Base-by-base conservation (phyloP, 2,329 filamentous ascomycete genomes). In the Aspergillus ustus region DNA sequence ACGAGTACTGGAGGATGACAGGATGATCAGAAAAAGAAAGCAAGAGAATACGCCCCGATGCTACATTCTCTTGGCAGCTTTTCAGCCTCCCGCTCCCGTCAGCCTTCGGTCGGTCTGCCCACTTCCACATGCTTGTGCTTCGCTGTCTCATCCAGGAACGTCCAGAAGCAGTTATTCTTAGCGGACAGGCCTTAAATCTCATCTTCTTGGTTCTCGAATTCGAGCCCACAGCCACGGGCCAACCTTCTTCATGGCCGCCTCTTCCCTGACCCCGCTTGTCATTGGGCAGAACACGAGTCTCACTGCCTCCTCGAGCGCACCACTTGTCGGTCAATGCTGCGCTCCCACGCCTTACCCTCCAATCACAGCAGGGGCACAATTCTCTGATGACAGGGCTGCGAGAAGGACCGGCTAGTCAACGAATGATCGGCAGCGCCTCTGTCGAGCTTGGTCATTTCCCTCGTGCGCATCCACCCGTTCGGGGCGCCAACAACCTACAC, bases 221-320 rank as follows among this genome's bases (percentile, higher is more conserved):
- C 48, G 17, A 43, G 43, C 46, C 52, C 46, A n/a, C 48, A 49
- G 46, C 46, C 61, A 52, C 17, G 37, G 28, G 58, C 48, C 17
- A 34, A 51, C 58, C 11, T 11, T 13, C 34, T 40, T 40, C 31
- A 50, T 22, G 50, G 46, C 45, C 20, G 50, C 45, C 53, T 57
- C 53, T 15, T 31, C 3, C n/a, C 45, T n/a, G 9, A 13, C n/a
- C 7, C 19, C 44, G 31, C 22, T n/a, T 37, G 19, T 60, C 31
- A 63, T 63, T 63, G 58, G 61, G 43, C 52, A 52, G 37, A 54
- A 55, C 52, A 50, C 58, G 45, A 59, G 57, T 62, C 62, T 64
- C 62, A 62, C 59, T 64, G 52, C 62, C 58, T 57, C 59, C 51
- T 61, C 53, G 28, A 52, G 31, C 52, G 53, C 52, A 55, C 43